These are phyloP conservation scores for Fusarium devonianum DNA, from an alignment of 2,329 filamentous ascomycete genomes.

Conservation along the genomic window DNA sequence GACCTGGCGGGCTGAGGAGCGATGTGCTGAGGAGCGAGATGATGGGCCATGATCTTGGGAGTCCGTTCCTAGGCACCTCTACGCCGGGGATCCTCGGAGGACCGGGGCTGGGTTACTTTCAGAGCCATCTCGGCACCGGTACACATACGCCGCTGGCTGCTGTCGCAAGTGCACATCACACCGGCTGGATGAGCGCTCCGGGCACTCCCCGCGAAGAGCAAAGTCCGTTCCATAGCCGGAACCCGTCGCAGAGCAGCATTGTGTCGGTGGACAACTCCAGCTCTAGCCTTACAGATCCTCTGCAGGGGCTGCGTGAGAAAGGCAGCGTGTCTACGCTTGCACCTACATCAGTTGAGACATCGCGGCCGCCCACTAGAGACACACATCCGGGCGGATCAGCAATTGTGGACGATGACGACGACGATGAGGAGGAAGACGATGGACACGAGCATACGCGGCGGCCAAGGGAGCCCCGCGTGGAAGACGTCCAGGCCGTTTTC, in stretches of 20 bases:
- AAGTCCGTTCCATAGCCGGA: constrained; percentile 48
- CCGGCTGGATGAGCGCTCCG: constrained; percentile 46
- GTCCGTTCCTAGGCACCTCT: constrained; percentile 65
- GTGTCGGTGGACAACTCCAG: constrained; percentile 54
- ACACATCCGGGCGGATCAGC: constrained; percentile 49
- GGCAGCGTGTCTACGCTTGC: constrained; percentile 69
- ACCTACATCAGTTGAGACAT: constrained; percentile 60
- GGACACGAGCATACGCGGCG: constrained; percentile 17
- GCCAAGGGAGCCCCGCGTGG: constrained; percentile 73
- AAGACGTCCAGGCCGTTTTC: constrained; percentile 93
- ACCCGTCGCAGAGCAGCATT: constrained; percentile 56
- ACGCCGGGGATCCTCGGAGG: constrained; percentile 73
- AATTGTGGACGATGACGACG: constrained; percentile 49
- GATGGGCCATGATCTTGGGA: constrained; percentile 55
- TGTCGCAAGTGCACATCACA: constrained; percentile 70
- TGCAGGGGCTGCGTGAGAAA: constrained; percentile 61
- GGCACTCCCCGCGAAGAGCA: constrained; percentile 25
- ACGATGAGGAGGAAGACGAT: constrained; percentile 41
- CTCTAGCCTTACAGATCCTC: constrained; percentile 48
- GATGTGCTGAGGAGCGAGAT: constrained; percentile 47
- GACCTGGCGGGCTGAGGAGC: constrained; percentile 40
- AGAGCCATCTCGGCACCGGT: constrained; percentile 78
- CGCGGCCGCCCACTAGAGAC: constrained; percentile 66
- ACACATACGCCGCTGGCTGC: constrained; percentile 81
- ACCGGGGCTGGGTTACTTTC: constrained; percentile 83